phyloP scores from a whole-genome alignment of 768 basidiomycete genomes.

The Sarcomyxa edulis region DNA sequence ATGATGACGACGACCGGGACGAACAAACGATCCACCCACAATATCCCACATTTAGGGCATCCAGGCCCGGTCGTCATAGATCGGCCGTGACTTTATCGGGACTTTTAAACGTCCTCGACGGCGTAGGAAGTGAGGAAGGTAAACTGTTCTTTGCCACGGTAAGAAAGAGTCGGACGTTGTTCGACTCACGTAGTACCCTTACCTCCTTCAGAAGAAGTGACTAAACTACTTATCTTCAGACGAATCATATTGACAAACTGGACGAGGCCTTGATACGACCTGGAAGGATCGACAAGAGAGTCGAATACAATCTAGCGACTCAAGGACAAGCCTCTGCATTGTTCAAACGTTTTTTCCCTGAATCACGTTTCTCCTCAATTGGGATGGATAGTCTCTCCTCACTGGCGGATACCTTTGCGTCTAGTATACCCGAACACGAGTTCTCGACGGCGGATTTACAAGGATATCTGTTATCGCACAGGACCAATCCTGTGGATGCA shows the following conservation, averaged over 20 bases:
- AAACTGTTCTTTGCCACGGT: conserved; percentile 59
- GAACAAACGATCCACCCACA: not conserved
- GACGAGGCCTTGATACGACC: conserved; percentile 53
- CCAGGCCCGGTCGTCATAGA: conserved; percentile 14
- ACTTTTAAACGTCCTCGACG: conserved; percentile 54
- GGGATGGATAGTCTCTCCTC: not conserved
- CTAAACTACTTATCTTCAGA: conserved; percentile 26
- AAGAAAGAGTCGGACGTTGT: too few species aligned
- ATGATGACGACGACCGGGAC: conserved; percentile 36
- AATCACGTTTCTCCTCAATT: conserved; percentile 6
- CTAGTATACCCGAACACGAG: conserved; percentile 24
- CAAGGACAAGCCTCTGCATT: conserved; percentile 39
- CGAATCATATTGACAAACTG: conserved; percentile 50
- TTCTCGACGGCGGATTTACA: conserved; percentile 41
- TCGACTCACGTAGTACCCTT: too few species aligned
- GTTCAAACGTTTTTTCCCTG: conserved; percentile 47
- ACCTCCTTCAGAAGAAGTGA: too few species aligned
- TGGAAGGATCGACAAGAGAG: conserved; percentile 50
- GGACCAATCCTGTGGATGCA: conserved; percentile 15
- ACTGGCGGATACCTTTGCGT: conserved; percentile 23
- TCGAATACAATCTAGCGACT: conserved; percentile 46
- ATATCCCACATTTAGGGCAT: too few species aligned
- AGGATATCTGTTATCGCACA: conserved; percentile 32
- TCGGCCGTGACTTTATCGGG: conserved; percentile 47
- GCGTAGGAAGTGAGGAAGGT: conserved; percentile 57